Evolutionary conservation across 371 early-diverging fungal species (phyloP).

Genomic region (Mucor velutinosus): DNA sequence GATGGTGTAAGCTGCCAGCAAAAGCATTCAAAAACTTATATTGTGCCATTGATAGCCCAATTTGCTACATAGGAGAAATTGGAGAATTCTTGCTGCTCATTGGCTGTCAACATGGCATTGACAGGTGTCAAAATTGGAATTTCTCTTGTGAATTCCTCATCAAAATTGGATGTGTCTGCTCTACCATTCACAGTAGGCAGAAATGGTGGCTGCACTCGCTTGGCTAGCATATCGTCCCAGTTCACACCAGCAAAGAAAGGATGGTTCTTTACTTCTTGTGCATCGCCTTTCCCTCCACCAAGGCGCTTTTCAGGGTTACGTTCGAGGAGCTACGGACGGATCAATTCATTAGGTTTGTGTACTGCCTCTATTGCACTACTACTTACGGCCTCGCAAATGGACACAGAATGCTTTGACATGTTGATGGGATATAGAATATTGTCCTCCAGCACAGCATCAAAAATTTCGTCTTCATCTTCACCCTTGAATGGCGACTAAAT

Average conservation of each 20-base stretch:
- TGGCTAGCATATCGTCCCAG: constrained; percentile 86
- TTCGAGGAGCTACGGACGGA: constrained; percentile 70
- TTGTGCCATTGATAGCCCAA: constrained; percentile 60
- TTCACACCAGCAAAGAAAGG: constrained; percentile 90
- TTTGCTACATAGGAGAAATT: constrained; percentile 90
- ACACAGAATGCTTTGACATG: constrained; percentile 85
- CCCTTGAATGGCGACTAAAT: constrained; percentile 87
- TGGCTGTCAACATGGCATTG: constrained; percentile 67
- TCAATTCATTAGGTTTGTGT: neutral
- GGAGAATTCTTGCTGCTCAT: constrained; percentile 86
- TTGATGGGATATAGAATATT: constrained; percentile 87
- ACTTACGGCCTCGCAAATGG: constrained; percentile 76
- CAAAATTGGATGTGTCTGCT: constrained; percentile 93
- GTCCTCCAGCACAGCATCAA: constrained; percentile 89
- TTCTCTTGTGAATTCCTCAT: constrained; percentile 90
- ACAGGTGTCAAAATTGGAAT: constrained; percentile 88
- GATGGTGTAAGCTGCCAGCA: too few species aligned
- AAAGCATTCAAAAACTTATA: neutral
- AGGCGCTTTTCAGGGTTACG: constrained; percentile 84
- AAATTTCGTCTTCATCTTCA: constrained; percentile 92
- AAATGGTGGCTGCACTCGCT: constrained; percentile 83
- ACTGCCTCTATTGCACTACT: neutral
- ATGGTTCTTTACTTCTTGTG: constrained; percentile 90
- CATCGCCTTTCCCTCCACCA: constrained; percentile 79
- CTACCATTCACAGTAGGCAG: constrained; percentile 76